Evolutionary conservation across 1,139 yeast species (phyloP).

Genomic region (Magnusiomyces tetraspermus): DNA sequence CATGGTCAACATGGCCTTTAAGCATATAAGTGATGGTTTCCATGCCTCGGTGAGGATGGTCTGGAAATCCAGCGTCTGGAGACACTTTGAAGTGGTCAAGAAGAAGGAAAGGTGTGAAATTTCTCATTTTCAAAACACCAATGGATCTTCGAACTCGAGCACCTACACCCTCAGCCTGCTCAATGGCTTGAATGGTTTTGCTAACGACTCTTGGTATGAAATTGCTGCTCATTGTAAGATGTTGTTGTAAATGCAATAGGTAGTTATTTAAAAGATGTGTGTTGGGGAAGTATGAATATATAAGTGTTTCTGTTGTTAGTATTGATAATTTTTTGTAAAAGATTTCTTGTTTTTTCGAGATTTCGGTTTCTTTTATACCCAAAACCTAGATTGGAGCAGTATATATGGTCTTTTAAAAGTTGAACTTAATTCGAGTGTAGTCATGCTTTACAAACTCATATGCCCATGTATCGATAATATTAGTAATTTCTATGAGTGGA

Average conservation of each 20-base stretch:
- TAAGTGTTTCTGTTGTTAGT: background rate
- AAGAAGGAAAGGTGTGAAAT: conserved; percentile 76
- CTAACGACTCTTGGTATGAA: conserved; percentile 42
- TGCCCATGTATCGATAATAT: no score
- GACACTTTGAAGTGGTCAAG: conserved; percentile 64
- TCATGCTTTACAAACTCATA: no score
- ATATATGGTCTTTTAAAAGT: no score
- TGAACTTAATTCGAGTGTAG: no score
- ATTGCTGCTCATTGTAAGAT: no score
- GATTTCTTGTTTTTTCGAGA: background rate
- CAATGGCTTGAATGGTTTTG: conserved; percentile 54
- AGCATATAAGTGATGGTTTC: conserved; percentile 74
- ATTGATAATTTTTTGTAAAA: no score
- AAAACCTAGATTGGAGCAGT: background rate
- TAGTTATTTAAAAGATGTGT: no score
- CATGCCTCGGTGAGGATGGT: conserved; percentile 89
- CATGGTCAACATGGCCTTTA: conserved; percentile 77
- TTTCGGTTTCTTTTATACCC: no score
- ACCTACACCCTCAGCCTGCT: conserved; percentile 82
- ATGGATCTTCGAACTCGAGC: conserved; percentile 77
- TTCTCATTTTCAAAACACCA: conserved; percentile 57
- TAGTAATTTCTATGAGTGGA: no score
- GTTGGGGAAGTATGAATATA: background rate
- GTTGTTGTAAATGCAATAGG: no score
- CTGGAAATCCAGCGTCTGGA: conserved; percentile 76